Evolutionary conservation across 1,284 basidiomycete genomes (phyloP).

Genomic region (Cutaneotrichosporon sp.): DNA sequence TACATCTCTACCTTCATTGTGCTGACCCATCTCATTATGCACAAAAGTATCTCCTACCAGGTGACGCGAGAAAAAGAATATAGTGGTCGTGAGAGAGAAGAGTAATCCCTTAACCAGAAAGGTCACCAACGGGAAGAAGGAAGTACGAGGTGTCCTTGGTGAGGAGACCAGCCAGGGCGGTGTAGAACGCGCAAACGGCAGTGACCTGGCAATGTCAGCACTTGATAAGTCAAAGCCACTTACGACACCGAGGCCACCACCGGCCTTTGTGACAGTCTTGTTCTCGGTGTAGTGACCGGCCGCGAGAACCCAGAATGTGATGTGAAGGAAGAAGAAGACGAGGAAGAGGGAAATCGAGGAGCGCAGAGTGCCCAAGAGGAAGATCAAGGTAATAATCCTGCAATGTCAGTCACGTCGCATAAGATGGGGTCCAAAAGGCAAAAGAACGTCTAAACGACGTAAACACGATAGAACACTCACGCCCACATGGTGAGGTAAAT

Average conservation of each 20-base stretch:
- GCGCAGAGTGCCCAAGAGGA: conserved; percentile 51
- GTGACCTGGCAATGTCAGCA: conserved; percentile 26
- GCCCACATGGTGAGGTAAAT: conserved; percentile 49
- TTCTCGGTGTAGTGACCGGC: conserved; percentile 38
- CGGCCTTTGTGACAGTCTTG: conserved; percentile 54
- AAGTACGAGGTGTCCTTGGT: conserved; percentile 51
- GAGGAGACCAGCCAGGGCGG: conserved; percentile 51
- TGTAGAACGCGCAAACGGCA: conserved; percentile 43
- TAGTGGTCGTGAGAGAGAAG: neutral
- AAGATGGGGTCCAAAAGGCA: too few relatives aligned
- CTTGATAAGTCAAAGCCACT: conserved; percentile 14
- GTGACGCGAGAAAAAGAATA: too few relatives aligned
- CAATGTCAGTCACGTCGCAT: too few relatives aligned
- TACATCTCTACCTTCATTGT: too few relatives aligned
- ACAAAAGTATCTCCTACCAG: too few relatives aligned
- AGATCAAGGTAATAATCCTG: conserved; percentile 56
- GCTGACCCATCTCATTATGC: too few relatives aligned
- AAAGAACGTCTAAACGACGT: too few relatives aligned
- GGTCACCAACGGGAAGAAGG: conserved; percentile 50
- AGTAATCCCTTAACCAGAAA: conserved; percentile 20
- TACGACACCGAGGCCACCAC: conserved; percentile 63
- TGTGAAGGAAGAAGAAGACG: conserved; percentile 66
- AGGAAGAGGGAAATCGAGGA: conserved; percentile 17
- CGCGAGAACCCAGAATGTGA: conserved; percentile 52
- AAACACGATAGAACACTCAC: conserved; percentile 10